Percentiles rank a stretch among this genome's conserved stretches.
Evolutionary conservation across 2,329 filamentous ascomycete genomes (phyloP).

Genomic region (Penicillium sp.): DNA sequence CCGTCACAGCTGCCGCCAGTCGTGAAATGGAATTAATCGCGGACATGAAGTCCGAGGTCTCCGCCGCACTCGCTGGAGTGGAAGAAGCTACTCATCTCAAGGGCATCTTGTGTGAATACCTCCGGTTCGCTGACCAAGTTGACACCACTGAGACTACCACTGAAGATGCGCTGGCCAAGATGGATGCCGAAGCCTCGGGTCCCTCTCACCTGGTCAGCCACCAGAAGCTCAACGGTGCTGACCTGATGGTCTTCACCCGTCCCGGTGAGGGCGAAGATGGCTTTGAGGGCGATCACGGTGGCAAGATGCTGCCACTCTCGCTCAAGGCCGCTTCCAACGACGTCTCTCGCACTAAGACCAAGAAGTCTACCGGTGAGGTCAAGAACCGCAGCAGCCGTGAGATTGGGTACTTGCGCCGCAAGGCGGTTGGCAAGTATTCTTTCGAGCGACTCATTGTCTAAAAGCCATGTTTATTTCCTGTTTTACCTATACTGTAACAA

Average conservation of each 20-base stretch:
- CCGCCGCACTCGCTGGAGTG: conserved; percentile 49
- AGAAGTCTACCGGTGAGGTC: conserved; percentile 70
- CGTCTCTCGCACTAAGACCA: conserved; percentile 49
- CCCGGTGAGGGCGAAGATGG: conserved; percentile 32
- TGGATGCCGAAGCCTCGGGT: conserved; percentile 13
- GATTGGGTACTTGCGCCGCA: conserved; percentile 74
- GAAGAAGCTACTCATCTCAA: conserved; percentile 51
- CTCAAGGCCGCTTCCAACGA: conserved; percentile 59
- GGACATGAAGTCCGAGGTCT: conserved; percentile 52
- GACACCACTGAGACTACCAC: conserved; percentile 16
- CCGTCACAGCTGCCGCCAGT: conserved; percentile 23
- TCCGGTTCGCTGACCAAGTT: conserved; percentile 43
- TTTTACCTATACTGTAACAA: conserved; percentile 21
- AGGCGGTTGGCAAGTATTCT: conserved; percentile 79
- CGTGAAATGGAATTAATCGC: conserved; percentile 48
- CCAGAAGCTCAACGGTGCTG: conserved; percentile 43
- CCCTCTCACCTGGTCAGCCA: conserved; percentile 33
- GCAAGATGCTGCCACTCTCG: conserved; percentile 68
- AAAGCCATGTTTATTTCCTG: conserved; percentile 25
- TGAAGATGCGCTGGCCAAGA: conserved; percentile 8
- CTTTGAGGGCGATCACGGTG: conserved; percentile 33
- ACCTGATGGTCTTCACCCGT: conserved; percentile 35
- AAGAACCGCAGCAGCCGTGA: conserved; percentile 70
- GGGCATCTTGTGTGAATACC: conserved; percentile 49
- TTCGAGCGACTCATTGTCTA: conserved; percentile 74